A percentile compares a stretch with the other conserved stretches of the same genome.
Evolutionary conservation across 1,139 yeast species (phyloP).

Genomic region (Kodamaea derodonti): DNA sequence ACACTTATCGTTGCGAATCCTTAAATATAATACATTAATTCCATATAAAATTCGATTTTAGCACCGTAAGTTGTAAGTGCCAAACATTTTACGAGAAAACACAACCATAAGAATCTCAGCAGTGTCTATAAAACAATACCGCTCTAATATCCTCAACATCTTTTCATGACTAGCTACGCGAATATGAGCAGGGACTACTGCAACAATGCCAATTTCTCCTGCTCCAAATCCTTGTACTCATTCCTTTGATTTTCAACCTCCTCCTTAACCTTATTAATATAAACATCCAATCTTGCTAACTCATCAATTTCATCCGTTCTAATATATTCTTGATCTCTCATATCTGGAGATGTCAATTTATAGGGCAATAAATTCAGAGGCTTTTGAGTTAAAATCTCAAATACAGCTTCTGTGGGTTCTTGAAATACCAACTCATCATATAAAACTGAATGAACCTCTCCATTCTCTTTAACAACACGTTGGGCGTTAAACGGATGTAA

Average conservation of each 20-base stretch:
- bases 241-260: conserved; percentile 52
- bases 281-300: conserved; percentile 65
- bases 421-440: conserved; percentile 93
- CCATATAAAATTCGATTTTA: too few relatives aligned
- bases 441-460: conserved; percentile 59
- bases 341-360: conserved; percentile 42
- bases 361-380: conserved; percentile 77
- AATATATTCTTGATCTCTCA: conserved; percentile 40
- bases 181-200: too few relatives aligned
- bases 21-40: too few relatives aligned
- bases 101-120: too few relatives aligned
- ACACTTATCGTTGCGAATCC: too few relatives aligned
- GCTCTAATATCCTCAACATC: too few relatives aligned
- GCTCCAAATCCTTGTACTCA: conserved; percentile 51
- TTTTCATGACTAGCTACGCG: too few relatives aligned
- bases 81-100: too few relatives aligned
- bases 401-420: conserved; percentile 90
- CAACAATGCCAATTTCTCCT: conserved; percentile 38
- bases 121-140: too few relatives aligned
- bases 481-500: conserved; percentile 80
- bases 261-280: conserved; percentile 56
- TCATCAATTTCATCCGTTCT: conserved; percentile 69
- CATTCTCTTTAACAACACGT: conserved; percentile 35
- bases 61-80: too few relatives aligned
- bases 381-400: conserved; percentile 67